Conservation (phyloP, 306 rosid species). For the Prunus persica region Prunus_persica_NCBIv2 NC_034013.1:7922501-7923000, state of each 20-base stretch:
- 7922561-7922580: conserved; percentile 73
- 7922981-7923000: no score
- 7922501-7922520: conserved; percentile 46
- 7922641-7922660: not conserved
- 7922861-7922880: no score
- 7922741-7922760: not conserved
- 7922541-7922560: conserved; percentile 78
- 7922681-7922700: not conserved
- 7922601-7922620: conserved; percentile 65
- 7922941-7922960: no score
- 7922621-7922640: not conserved
- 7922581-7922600: conserved; percentile 72
- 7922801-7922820: not conserved
- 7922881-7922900: no score
- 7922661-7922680: not conserved
- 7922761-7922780: not conserved
- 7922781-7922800: not conserved
- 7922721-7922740: conserved; percentile 8
- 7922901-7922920: no score
- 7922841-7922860: no score
- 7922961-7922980: no score
- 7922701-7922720: not conserved
- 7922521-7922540: conserved; percentile 87
- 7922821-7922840: no score
- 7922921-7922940: no score